Base-by-base conservation (phyloP, 2,329 filamentous ascomycete genomes). In the Claviceps sp. region DNA sequence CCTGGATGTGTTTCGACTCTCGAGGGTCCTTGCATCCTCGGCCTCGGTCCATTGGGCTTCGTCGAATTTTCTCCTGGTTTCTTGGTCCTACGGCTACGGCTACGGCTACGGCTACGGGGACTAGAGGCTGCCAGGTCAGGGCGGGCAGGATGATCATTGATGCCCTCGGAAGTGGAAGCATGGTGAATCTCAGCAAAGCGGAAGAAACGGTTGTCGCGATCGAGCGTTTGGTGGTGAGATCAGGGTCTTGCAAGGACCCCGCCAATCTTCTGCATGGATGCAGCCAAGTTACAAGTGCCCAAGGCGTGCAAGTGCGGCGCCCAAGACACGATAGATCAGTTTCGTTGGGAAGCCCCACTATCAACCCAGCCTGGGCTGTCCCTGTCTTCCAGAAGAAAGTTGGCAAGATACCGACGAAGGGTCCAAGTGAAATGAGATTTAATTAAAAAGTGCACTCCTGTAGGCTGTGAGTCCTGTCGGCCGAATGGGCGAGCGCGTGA, bases 141-240 rank as follows among this genome's bases (percentile, higher is more conserved):
- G 20, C 37, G 34, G 20, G 20, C 37, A 9, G 26, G 22, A 48
- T 39, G 20, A 2, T 20, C 20, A 20, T 20, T 20, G 16, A 37
- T 14, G n/a, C 36, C 20, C 36, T 22, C 16, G 13, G 14, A 43
- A 23, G 39, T 8, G 13, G 14, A 43, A 23, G 39, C 47, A 38
- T 38, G 36, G 34, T 9, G 26, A 40, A 46, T 14, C 34, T 22
- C 23, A 16, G n/a, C n/a, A 7, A 13, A 38, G 2, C 16, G 17
- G 20, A 13, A 26, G 37, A n/a, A 40, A 48, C 46, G 11, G 5
- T 22, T 14, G 43, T 51, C 45, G 54, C 55, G 55, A 66, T 66
- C 62, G 63, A 64, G 62, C 61, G 61, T 59, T 55, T 55, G 55
- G 55, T 57, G 60, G 53, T 57, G 58, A 56, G 59, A 61, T 63